Percentiles rank a stretch among this genome's conserved stretches.
phyloP scores from a whole-genome alignment of 805 yeast genomes.

The Dipodascus geniculatus region DNA sequence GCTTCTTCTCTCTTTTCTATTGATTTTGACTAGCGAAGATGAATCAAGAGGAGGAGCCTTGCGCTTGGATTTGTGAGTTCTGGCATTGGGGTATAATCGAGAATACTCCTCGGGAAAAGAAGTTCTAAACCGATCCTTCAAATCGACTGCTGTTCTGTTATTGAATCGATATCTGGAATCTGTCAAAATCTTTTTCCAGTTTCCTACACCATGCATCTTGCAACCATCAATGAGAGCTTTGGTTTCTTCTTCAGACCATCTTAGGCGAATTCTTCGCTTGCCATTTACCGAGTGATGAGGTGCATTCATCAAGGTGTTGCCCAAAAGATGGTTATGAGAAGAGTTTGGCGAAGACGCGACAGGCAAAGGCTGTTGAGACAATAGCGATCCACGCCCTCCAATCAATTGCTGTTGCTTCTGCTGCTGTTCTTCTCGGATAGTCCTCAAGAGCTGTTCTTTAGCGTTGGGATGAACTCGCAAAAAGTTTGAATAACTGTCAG shows the following conservation, averaged over 20 bases:
- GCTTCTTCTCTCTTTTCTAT: conserved; percentile 32
- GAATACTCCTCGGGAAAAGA: conserved; percentile 35
- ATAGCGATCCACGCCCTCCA: neutral
- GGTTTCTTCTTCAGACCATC: conserved; percentile 35
- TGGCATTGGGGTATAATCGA: conserved; percentile 33
- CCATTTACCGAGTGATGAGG: conserved; percentile 14
- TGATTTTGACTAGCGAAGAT: conserved; percentile 28
- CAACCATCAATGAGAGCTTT: conserved; percentile 33
- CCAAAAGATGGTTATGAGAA: neutral
- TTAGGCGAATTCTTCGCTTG: conserved; percentile 26
- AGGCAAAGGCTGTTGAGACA: conserved; percentile 6
- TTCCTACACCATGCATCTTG: conserved; percentile 32
- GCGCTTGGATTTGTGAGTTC: conserved; percentile 29
- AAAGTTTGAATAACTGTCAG: neutral
- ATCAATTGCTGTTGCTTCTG: conserved; percentile 6
- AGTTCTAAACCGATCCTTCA: conserved; percentile 34
- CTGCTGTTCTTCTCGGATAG: conserved; percentile 5
- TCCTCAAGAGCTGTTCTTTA: neutral
- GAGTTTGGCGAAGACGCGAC: conserved; percentile 2
- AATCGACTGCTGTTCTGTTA: conserved; percentile 34
- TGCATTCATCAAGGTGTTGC: neutral
- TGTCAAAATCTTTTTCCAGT: conserved; percentile 35
- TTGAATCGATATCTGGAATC: conserved; percentile 30
- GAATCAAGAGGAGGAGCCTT: neutral
- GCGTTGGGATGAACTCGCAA: conserved; percentile 2